Evolutionary conservation across 2,329 filamentous ascomycete genomes (phyloP).

Genomic region (Penicillium sp.): DNA sequence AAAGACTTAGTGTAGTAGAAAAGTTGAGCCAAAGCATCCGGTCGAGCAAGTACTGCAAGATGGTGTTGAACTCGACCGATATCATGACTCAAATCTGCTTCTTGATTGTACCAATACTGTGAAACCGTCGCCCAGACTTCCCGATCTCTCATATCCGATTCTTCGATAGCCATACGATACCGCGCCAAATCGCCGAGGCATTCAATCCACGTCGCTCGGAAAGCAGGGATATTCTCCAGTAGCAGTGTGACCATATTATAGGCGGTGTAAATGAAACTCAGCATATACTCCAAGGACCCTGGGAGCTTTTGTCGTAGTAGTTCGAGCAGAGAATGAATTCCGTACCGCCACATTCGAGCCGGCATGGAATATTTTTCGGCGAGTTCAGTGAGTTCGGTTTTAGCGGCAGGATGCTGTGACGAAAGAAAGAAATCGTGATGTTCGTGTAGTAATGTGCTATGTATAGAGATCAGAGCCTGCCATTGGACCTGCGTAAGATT

Average conservation of each 20-base stretch:
- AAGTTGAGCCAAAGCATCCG: constrained; percentile 61
- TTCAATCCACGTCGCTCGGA: constrained; percentile 91
- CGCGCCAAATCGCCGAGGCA: constrained; percentile 84
- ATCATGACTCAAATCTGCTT: constrained; percentile 74
- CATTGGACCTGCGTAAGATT: constrained; percentile 69
- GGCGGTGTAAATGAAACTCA: constrained; percentile 84
- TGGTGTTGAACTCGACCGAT: constrained; percentile 87
- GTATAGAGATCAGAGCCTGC: constrained; percentile 78
- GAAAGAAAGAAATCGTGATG: constrained; percentile 88
- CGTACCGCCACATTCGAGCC: constrained; percentile 90
- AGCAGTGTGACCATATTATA: constrained; percentile 90
- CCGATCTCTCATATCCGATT: constrained; percentile 73
- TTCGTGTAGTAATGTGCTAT: constrained; percentile 79
- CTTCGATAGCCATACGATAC: constrained; percentile 91
- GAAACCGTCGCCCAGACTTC: constrained; percentile 83
- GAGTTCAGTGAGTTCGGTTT: constrained; percentile 66
- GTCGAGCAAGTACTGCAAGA: constrained; percentile 69
- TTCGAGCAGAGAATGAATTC: constrained; percentile 84
- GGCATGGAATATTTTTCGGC: constrained; percentile 89
- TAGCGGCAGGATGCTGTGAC: constrained; percentile 81
- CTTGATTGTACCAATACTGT: constrained; percentile 81
- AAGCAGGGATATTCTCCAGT: constrained; percentile 81
- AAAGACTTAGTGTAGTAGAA: constrained; percentile 65
- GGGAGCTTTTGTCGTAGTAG: constrained; percentile 75
- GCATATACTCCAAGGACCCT: constrained; percentile 81